A percentile compares a stretch with the other conserved stretches of the same genome.
Conservation (phyloP, 768 basidiomycete species). For the Amanita rimosa region DNA sequence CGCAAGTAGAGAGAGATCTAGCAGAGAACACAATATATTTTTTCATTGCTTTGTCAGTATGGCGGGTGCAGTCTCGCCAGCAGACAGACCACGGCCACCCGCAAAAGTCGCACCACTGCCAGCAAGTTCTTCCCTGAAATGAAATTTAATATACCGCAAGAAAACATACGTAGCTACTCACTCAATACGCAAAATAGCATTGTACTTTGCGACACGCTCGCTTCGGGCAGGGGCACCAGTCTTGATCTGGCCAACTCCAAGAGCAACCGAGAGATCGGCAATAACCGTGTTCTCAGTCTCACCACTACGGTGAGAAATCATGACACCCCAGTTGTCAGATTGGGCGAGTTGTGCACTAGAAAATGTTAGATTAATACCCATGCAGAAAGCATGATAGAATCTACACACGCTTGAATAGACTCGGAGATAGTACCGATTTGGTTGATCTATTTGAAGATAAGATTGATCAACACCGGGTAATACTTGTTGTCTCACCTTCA, state of each 20-base stretch:
- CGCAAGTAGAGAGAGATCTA: background rate
- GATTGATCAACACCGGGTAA: background rate
- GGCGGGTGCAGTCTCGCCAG: slow-evolving; percentile 62
- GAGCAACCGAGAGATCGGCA: slow-evolving; percentile 90
- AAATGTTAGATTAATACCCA: background rate
- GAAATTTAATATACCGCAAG: slow-evolving; percentile 3
- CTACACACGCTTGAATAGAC: slow-evolving; percentile 91
- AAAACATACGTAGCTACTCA: slow-evolving; percentile 25
- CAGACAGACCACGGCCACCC: slow-evolving; percentile 69
- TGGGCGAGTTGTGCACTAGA: slow-evolving; percentile 87
- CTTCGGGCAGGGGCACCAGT: slow-evolving; percentile 94
- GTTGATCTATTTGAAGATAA: slow-evolving; percentile 51
- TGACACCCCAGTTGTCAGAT: slow-evolving; percentile 96
- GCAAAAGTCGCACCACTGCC: slow-evolving; percentile 60
- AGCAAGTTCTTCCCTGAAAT: slow-evolving; percentile 42
- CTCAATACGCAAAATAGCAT: slow-evolving; percentile 83
- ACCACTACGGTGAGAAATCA: slow-evolving; percentile 98
- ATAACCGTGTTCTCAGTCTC: slow-evolving; percentile 98
- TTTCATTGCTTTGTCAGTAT: slow-evolving; percentile 50
- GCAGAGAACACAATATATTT: slow-evolving; percentile 1
- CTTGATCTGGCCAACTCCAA: slow-evolving; percentile 93
- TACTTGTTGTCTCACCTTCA: slow-evolving; percentile 51
- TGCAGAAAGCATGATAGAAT: background rate
- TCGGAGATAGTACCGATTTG: slow-evolving; percentile 99
- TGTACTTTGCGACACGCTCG: slow-evolving; percentile 97